These are phyloP conservation scores for Plasmopara viticola DNA, from an alignment of 352 stramenopile species.

Conservation along the genomic window DNA sequence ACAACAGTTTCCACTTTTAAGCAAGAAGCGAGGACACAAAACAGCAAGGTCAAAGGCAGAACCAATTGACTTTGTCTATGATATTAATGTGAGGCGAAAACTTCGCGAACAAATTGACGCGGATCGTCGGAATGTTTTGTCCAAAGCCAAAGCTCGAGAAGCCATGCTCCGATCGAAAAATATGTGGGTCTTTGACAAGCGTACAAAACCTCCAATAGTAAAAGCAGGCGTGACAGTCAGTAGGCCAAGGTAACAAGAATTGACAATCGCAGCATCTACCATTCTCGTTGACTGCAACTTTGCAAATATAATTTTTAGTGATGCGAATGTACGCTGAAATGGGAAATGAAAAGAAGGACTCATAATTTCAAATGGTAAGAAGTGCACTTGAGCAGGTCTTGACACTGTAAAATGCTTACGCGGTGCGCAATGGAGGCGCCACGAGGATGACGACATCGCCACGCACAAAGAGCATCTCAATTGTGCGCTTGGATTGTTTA, in stretches of 20 bases:
- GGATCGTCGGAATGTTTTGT: slow-evolving; percentile 31
- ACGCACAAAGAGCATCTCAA: slow-evolving; percentile 99
- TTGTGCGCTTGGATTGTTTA: slow-evolving; percentile 90
- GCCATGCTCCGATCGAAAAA: slow-evolving; percentile 29
- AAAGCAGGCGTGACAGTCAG: slow-evolving; percentile 13
- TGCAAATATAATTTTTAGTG: not conserved
- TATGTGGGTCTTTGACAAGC: slow-evolving; percentile 40
- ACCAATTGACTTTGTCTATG: slow-evolving; percentile 67
- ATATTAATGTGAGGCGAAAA: slow-evolving; percentile 41
- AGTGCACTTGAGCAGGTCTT: not conserved
- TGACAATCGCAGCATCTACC: slow-evolving; percentile 1
- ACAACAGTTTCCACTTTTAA: slow-evolving; percentile 4
- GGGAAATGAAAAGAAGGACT: not conserved
- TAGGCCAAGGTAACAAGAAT: slow-evolving; percentile 5
- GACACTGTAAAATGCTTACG: slow-evolving; percentile 16
- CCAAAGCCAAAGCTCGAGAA: slow-evolving; percentile 31
- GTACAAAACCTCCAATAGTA: slow-evolving; percentile 3
- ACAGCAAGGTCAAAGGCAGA: slow-evolving; percentile 5
- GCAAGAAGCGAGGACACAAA: slow-evolving; percentile 5
- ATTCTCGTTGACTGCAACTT: no score
- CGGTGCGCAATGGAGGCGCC: slow-evolving; percentile 92
- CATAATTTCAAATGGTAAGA: not conserved
- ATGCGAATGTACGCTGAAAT: not conserved
- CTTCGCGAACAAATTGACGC: slow-evolving; percentile 55
- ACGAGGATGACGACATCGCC: slow-evolving; percentile 98